These are phyloP conservation scores for Colletotrichum phormii DNA, from an alignment of 2,329 filamentous ascomycete species.

Conservation along the genomic window DNA sequence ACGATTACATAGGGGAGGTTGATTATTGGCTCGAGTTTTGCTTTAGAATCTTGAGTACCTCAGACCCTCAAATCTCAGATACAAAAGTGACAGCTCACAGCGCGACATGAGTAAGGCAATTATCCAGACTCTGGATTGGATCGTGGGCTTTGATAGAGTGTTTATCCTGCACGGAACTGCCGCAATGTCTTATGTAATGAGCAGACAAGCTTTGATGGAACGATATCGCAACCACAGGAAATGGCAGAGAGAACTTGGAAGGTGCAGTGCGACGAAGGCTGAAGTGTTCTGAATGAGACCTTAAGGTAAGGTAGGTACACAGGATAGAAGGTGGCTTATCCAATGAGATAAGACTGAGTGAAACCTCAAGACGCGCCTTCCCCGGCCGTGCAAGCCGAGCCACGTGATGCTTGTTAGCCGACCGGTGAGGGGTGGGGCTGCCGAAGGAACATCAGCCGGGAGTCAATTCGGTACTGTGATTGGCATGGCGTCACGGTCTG, in stretches of 20 bases:
- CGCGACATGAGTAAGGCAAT: no score
- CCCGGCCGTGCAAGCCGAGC: slow-evolving; percentile 12
- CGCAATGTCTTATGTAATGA: neutral
- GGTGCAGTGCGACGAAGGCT: neutral
- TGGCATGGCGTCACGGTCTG: slow-evolving; percentile 16
- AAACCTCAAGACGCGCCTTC: neutral
- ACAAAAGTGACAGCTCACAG: no score
- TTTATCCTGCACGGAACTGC: no score
- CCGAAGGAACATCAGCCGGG: slow-evolving; percentile 16
- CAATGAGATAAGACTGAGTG: neutral
- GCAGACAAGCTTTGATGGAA: neutral
- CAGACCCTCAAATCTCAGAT: no score
- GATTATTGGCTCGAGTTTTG: no score
- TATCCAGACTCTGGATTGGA: no score
- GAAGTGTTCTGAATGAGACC: neutral
- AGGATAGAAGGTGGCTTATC: neutral
- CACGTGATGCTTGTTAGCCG: slow-evolving; percentile 26
- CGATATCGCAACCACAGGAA: neutral
- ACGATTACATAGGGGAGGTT: no score
- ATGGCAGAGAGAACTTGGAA: neutral
- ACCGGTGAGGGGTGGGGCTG: neutral
- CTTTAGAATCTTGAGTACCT: no score
- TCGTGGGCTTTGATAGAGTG: no score
- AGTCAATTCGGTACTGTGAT: slow-evolving; percentile 27
- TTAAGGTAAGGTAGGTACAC: no score